Percentiles rank a stretch among this genome's conserved stretches.
Conservation (phyloP, 257 asterid species). For the Solanum pinnatisectum region DNA sequence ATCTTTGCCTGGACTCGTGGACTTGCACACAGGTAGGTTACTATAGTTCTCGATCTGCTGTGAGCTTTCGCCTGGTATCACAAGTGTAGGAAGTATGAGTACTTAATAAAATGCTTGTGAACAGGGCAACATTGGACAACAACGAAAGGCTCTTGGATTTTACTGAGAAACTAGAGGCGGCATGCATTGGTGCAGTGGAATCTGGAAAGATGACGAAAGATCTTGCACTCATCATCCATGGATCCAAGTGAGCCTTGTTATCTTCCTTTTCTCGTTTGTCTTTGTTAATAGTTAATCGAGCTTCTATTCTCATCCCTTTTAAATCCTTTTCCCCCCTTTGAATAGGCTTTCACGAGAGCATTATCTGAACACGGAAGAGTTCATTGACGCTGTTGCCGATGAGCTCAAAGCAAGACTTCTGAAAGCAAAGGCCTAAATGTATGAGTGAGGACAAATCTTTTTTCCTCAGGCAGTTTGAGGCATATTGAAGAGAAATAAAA, state of each 20-base stretch:
- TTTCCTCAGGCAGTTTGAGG: neutral
- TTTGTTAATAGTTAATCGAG: neutral
- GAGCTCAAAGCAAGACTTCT: constrained; percentile 44
- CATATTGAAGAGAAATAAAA: neutral
- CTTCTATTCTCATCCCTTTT: neutral
- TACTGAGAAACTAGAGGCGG: constrained; percentile 87
- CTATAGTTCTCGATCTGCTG: neutral
- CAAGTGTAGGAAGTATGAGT: neutral
- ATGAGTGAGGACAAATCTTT: neutral
- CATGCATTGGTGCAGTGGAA: constrained; percentile 92
- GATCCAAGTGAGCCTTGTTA: constrained; percentile 57
- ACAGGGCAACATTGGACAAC: constrained; percentile 84
- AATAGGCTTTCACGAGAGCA: constrained; percentile 41
- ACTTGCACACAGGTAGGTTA: constrained; percentile 80
- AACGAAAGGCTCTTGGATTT: constrained; percentile 78
- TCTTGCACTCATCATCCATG: constrained; percentile 92
- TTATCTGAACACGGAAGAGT: constrained; percentile 60
- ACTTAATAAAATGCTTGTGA: neutral
- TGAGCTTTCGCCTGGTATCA: neutral
- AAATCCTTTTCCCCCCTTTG: neutral
- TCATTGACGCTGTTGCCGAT: constrained; percentile 58
- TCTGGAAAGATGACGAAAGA: constrained; percentile 99
- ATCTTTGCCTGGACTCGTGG: constrained; percentile 99
- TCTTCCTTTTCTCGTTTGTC: neutral
- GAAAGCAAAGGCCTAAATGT: constrained; percentile 1